Base-by-base conservation (phyloP, 768 basidiomycete genomes). In the Termitomyces sp. region DNA sequence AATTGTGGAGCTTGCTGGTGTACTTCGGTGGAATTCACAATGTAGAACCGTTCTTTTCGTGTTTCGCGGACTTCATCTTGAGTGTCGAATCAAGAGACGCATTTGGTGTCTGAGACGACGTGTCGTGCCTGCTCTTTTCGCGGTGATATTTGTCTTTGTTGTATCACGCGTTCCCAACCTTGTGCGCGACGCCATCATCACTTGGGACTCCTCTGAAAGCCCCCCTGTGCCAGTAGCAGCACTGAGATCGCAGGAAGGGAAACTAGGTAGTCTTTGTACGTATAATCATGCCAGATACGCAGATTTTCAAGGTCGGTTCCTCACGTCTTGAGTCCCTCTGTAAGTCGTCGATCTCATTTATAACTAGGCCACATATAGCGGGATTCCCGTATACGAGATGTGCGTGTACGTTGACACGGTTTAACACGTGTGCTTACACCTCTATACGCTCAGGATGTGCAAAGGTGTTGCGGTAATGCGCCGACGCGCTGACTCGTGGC, bases 391-490 rank as follows among this genome's bases (percentile, higher is more conserved):
- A 44, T 94, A 91, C 63, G 91, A 94, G 73, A 92, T 94, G 91
- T 92, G 68, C 66, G 88, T 76, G 38, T 30, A 50, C 50, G 62
- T 68, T 59, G 67, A 70, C 76, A 65, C 74, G 72, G 66, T 54
- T 64, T 53, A 62, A 67, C 65, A 70, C 72, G 70, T 65, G 56
- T 66, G 59, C 70, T 75, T 62, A 71, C 64, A 48, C 60, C 60
- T 65, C 62, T 66, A 73, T 73, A 71, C 78, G 77, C 68, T 62
- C 63, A 94, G 91, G 90, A 91, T 94, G 87, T 90, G 86, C 76
- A 92, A 93, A 68, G 87, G 90, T 53, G 91, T 98, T 67, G 96
- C 97, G 53, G 94, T 98, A 60, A 99, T 99, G 97, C 85, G 96
- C 48, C 83, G 97, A 66, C 88, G 94, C 69, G 82, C 91, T 38